Evolutionary conservation across 148 eudicot genomes (phyloP), one percentile per base, ranked within the genome.

Genomic region (Rhododendron simsii): DNA sequence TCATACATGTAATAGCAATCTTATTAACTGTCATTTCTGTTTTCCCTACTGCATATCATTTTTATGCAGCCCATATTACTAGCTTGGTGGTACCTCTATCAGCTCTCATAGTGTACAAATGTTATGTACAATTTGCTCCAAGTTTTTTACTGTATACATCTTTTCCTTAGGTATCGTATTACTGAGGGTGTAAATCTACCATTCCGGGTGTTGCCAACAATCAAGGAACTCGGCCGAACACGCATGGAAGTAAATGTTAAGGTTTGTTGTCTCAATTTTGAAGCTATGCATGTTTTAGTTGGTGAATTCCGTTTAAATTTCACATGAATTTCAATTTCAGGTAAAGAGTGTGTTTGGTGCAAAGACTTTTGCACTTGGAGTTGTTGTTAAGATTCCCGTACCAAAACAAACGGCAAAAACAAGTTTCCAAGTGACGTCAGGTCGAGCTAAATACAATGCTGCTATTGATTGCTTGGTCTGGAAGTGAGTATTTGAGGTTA

Each of bases 161-260:
- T 87, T 79, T 73, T 3, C 44, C 37, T 28, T 88, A 98, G 99
- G 90, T 98, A 98, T 85, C 98, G 99, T 83, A 98, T 98, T 45
- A 98, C 99, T 23, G 99, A 98, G 92, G 98, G 99, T 85, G 99
- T 98, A 82, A 98, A 98, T 90, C 99, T 98, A 81, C 99, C 99
- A 23, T 98, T 98, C 85, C 95, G 98, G 79, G 98, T 98, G 83
- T 93, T 95, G 90, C 99, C 99, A 57, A 94, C 99, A 79, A 98
- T 98, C 86, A 98, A 98, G 88, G 98, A 98, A 89, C 87, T 98
- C 86, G 99, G 99, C 61, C 93, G 98, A 86, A 98, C 99, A 76
- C 98, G 99, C 50, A 95, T 98, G 99, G 99, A 97, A 95, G 98
- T 97, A 83, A 97, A 97, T 87, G 99, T 97, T 45, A 97, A 97